Evolutionary conservation across 208 protist species (phyloP), one percentile per base, ranked within the genome.

Genomic region (Crithidia thermophila): DNA sequence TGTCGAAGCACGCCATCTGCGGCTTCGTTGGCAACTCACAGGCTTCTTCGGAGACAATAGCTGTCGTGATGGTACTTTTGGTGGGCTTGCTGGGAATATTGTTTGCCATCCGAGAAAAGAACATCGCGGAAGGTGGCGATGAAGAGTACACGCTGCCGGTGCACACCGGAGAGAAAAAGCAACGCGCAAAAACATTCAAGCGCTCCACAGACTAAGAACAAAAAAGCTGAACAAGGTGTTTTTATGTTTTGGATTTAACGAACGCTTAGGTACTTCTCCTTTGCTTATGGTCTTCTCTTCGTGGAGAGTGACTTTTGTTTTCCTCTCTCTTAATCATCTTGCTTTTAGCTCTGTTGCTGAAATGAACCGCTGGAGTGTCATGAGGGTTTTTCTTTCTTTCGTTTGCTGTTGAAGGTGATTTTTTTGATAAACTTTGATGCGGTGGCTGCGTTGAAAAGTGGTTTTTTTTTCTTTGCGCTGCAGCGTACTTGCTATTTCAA

Each of bases 41-140:
- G 50, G 82, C 83, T 1, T 86, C 85, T n/a, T 83, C 85, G n/a
- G 79, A 83, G 52, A 89, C 82, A 0, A 56, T 93, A 37, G 77
- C 88, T 10, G 68, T 75, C 23, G 63, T 94, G 57, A 91, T 93
- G 84, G 61, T 93, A 55, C 72, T 90, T 5, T 80, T 93, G 73
- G 68, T 96, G 20, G 80, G 66, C 5, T 43, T 94, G 46, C 75
- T 96, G n/a, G 77, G 79, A 9, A 65, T 94, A 20, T 79, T 94
- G 16, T 89, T 96, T 62, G 67, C 72, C 28, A 49, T 80, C n/a
- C 61, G 71, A 11, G 61, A 70, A 20, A 63, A 65, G 34, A 72
- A 63, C 67, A 75, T 80, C 11, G 76, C 47, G 10, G 59, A 77
- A 4, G 75, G 50, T 11, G 63, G 37, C 4, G 73, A 77, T 14